phyloP scores from a whole-genome alignment of 805 yeast species.

The Kregervanrija fluxuum region DNA sequence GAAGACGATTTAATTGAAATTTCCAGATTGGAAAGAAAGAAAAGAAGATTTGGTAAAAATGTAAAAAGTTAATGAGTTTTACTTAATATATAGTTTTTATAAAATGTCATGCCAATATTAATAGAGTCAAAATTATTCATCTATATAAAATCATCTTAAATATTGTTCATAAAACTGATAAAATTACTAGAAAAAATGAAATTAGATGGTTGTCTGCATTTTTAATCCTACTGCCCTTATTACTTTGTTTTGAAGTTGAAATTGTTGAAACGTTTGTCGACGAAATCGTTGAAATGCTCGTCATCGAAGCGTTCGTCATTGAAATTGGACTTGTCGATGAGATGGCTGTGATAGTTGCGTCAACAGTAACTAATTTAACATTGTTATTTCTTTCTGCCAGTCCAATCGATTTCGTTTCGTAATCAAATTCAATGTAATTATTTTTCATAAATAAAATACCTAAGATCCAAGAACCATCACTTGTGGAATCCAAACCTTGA shows the following conservation, averaged over 20 bases:
- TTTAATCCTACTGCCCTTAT: no score
- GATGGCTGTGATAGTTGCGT: slow-evolving; percentile 1
- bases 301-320: not conserved
- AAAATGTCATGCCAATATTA: no score
- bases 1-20: slow-evolving; percentile 73
- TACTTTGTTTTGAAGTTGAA: no score
- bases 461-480: slow-evolving; percentile 46
- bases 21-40: slow-evolving; percentile 59
- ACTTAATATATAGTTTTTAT: no score
- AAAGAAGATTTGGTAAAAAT: slow-evolving; percentile 31
- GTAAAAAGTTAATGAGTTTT: not conserved
- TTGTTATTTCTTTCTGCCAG: slow-evolving; percentile 39
- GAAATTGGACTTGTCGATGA: slow-evolving; percentile 1
- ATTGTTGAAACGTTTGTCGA: not conserved
- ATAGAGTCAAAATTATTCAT: no score
- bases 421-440: slow-evolving; percentile 52
- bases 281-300: not conserved
- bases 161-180: no score
- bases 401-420: slow-evolving; percentile 42
- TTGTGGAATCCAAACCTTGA: slow-evolving; percentile 43
- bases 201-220: no score
- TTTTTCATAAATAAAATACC: slow-evolving; percentile 56
- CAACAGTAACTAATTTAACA: slow-evolving; percentile 14
- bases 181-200: no score
- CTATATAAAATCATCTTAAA: no score